phyloP scores from a whole-genome alignment of 768 basidiomycete species.

The Botryobasidium botryosum region DNA sequence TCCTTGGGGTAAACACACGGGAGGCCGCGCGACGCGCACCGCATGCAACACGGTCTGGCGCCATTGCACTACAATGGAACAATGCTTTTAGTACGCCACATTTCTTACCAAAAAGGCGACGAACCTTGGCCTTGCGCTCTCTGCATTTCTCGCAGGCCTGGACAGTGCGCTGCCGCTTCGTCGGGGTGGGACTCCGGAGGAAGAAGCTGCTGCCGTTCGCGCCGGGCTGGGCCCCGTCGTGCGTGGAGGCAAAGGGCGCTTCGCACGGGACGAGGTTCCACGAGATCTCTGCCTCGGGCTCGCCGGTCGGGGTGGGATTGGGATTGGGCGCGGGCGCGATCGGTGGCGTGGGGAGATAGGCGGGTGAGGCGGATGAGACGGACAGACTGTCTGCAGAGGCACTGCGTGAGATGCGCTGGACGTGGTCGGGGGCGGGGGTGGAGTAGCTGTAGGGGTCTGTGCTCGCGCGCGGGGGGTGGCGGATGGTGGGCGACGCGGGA shows the following conservation, averaged over 20 bases:
- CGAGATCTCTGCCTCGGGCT: not conserved
- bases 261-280: slow-evolving; percentile 8
- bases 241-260: not conserved
- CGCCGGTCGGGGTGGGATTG: too few species aligned
- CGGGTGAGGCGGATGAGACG: too few species aligned
- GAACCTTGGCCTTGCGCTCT: slow-evolving; percentile 18
- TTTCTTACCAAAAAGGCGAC: not conserved
- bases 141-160: slow-evolving; percentile 22
- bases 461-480: too few species aligned
- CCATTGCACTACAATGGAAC: slow-evolving; percentile 13
- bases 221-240: not conserved
- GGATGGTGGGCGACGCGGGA: too few species aligned
- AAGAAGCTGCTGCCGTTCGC: slow-evolving; percentile 4
- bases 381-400: too few species aligned
- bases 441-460: too few species aligned
- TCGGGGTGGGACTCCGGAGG: slow-evolving; percentile 12
- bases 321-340: too few species aligned
- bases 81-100: not conserved
- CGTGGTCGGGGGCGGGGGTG: too few species aligned
- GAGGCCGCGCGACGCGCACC: slow-evolving; percentile 14
- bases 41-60: slow-evolving; percentile 16
- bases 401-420: too few species aligned
- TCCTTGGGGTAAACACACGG: slow-evolving; percentile 14
- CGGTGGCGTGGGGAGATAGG: too few species aligned
- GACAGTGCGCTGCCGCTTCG: slow-evolving; percentile 15